Evolutionary conservation across 768 basidiomycete species (phyloP).

Genomic region (Mycena amicta): DNA sequence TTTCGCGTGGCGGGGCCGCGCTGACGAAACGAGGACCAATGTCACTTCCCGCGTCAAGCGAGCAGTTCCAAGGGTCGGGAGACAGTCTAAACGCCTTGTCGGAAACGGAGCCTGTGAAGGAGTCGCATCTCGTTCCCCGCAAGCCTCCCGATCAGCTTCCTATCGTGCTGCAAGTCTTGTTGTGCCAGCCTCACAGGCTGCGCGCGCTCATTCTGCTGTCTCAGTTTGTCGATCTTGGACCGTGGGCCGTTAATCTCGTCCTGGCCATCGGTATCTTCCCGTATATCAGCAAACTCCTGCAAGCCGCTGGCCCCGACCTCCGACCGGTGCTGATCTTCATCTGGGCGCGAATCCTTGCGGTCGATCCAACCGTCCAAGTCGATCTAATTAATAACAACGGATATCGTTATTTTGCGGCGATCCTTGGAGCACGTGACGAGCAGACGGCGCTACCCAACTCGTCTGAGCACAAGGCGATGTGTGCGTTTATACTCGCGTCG

Average conservation of each 20-base stretch:
- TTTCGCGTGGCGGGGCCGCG: conserved; percentile 88
- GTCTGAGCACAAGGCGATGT: conserved; percentile 97
- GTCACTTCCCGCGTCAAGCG: conserved; percentile 60
- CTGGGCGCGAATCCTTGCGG: conserved; percentile 96
- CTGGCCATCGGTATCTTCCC: conserved; percentile 98
- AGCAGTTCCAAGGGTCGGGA: conserved; percentile 28
- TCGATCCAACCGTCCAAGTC: conserved; percentile 90
- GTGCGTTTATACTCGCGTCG: conserved; percentile 91
- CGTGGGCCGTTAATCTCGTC: conserved; percentile 97
- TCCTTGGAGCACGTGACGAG: conserved; percentile 71
- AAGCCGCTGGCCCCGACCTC: conserved; percentile 93
- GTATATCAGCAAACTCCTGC: conserved; percentile 94
- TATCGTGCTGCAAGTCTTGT: conserved; percentile 94
- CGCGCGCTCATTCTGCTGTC: conserved; percentile 94
- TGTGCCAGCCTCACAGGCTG: conserved; percentile 94
- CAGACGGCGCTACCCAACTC: conserved; percentile 78
- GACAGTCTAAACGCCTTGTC: conserved; percentile 31
- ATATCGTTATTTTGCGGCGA: conserved; percentile 83
- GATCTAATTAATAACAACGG: conserved; percentile 85
- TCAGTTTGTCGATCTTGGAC: conserved; percentile 96
- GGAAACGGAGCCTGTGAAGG: conserved; percentile 33
- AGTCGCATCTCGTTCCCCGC: conserved; percentile 69
- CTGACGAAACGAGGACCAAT: conserved; percentile 76
- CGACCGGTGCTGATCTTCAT: conserved; percentile 98
- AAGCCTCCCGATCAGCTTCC: conserved; percentile 97